These are phyloP conservation scores for Atkinsonella texensis DNA, from an alignment of 2,329 filamentous ascomycete species.

Conservation along the genomic window DNA sequence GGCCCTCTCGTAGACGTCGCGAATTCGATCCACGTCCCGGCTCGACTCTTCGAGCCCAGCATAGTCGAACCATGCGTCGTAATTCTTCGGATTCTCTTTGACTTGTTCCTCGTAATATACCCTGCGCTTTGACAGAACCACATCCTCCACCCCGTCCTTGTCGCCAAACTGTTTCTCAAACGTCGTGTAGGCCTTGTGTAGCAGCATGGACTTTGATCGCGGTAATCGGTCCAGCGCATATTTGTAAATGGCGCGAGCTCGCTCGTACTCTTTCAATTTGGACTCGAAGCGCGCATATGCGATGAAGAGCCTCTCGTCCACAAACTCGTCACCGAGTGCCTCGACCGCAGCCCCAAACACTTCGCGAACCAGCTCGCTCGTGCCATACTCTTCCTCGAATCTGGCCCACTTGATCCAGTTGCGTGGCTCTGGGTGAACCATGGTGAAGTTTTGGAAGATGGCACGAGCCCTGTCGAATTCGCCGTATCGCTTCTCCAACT, in stretches of 20 bases:
- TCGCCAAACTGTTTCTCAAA: slow-evolving; percentile 99
- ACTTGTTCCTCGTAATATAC: slow-evolving; percentile 91
- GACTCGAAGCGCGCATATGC: slow-evolving; percentile 92
- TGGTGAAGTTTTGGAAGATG: slow-evolving; percentile 81
- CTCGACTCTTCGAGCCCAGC: slow-evolving; percentile 79
- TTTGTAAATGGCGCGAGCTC: slow-evolving; percentile 89
- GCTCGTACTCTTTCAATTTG: slow-evolving; percentile 89
- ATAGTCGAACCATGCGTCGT: slow-evolving; percentile 96
- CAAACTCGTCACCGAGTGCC: slow-evolving; percentile 82
- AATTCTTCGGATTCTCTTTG: slow-evolving; percentile 90
- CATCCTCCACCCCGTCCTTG: slow-evolving; percentile 83
- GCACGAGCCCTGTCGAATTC: slow-evolving; percentile 84
- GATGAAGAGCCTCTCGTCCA: slow-evolving; percentile 92
- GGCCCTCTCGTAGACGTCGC: slow-evolving; percentile 89
- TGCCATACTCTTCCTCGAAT: slow-evolving; percentile 93
- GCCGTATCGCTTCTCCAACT: slow-evolving; percentile 87
- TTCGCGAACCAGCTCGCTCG: slow-evolving; percentile 80
- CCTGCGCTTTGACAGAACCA: slow-evolving; percentile 85
- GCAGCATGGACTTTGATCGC: slow-evolving; percentile 66
- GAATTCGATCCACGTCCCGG: slow-evolving; percentile 68
- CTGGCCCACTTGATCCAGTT: slow-evolving; percentile 99
- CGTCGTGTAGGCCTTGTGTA: slow-evolving; percentile 91
- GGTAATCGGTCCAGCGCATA: slow-evolving; percentile 88
- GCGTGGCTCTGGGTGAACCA: slow-evolving; percentile 84
- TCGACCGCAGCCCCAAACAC: slow-evolving; percentile 86